Evolutionary conservation across 2,329 filamentous ascomycete genomes (phyloP).

Genomic region (Phyllosticta citriasiana): DNA sequence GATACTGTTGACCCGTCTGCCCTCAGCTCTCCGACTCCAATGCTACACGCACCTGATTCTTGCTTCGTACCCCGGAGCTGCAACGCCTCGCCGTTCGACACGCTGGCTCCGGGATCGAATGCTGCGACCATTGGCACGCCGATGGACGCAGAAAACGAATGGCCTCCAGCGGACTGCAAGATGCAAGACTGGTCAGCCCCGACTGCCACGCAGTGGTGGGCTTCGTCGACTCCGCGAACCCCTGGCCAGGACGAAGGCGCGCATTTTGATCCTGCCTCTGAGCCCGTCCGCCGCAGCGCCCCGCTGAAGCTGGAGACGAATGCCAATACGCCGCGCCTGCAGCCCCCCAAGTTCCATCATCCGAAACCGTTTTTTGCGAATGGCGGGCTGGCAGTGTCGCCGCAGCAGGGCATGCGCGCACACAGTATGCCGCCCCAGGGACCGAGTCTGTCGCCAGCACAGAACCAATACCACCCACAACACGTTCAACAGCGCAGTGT

Average conservation of each 20-base stretch:
- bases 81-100: not conserved
- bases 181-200: not conserved
- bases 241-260: not conserved
- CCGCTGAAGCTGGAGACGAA: not conserved
- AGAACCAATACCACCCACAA: not conserved
- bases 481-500: not conserved
- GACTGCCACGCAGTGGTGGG: not conserved
- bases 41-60: not conserved
- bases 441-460: not conserved
- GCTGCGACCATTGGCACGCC: not conserved
- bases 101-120: not conserved
- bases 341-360: not conserved
- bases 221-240: not conserved
- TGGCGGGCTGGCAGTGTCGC: not conserved
- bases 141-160: not conserved
- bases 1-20: constrained; percentile 1
- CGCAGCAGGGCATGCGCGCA: not conserved
- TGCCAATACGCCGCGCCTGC: not conserved
- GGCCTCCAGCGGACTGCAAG: not conserved
- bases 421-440: not conserved
- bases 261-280: not conserved
- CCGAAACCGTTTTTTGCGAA: not conserved
- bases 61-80: not conserved
- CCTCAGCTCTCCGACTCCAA: not conserved
- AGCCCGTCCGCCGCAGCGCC: not conserved